Conservation (phyloP, 768 basidiomycete species). For the Lactarius deliciosus region DNA sequence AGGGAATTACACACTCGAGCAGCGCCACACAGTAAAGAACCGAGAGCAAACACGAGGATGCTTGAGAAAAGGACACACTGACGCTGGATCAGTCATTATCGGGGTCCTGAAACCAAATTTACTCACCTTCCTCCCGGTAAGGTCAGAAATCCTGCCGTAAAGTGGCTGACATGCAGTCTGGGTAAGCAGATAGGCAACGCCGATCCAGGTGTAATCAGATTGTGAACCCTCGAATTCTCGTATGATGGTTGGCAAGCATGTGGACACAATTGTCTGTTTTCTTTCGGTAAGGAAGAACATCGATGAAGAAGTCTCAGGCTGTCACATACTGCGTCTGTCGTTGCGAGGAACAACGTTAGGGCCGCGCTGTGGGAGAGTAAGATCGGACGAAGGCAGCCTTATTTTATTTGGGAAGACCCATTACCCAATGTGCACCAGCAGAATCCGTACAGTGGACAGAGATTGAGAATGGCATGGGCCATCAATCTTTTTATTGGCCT, state of each 20-base stretch:
- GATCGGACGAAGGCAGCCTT: conserved; percentile 8
- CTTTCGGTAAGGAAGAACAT: conserved; percentile 16
- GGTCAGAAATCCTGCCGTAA: conserved; percentile 77
- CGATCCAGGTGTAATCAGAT: conserved; percentile 83
- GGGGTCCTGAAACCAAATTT: conserved; percentile 16
- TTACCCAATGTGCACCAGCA: conserved; percentile 30
- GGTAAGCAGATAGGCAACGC: conserved; percentile 80
- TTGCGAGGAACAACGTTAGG: conserved; percentile 78
- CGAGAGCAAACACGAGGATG: conserved; percentile 71
- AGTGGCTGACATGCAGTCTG: conserved; percentile 85
- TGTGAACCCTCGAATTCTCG: conserved; percentile 65
- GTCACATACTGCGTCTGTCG: conserved; percentile 72
- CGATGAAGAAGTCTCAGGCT: conserved; percentile 7
- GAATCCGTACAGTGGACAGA: conserved; percentile 24
- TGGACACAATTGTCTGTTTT: conserved; percentile 69
- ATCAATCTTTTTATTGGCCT: conserved; percentile 6
- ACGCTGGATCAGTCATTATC: conserved; percentile 18
- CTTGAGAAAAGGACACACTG: conserved; percentile 71
- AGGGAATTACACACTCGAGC: conserved; percentile 52
- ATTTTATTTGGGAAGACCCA: conserved; percentile 11
- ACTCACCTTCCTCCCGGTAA: conserved; percentile 74
- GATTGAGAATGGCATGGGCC: conserved; percentile 14
- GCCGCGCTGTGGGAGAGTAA: conserved; percentile 54
- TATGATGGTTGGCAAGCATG: conserved; percentile 77
- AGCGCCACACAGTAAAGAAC: conserved; percentile 76